Percentiles rank a stretch among this genome's conserved stretches.
Evolutionary conservation across 1,284 basidiomycete species (phyloP).

Genomic region (Rugosomyces carneus): DNA sequence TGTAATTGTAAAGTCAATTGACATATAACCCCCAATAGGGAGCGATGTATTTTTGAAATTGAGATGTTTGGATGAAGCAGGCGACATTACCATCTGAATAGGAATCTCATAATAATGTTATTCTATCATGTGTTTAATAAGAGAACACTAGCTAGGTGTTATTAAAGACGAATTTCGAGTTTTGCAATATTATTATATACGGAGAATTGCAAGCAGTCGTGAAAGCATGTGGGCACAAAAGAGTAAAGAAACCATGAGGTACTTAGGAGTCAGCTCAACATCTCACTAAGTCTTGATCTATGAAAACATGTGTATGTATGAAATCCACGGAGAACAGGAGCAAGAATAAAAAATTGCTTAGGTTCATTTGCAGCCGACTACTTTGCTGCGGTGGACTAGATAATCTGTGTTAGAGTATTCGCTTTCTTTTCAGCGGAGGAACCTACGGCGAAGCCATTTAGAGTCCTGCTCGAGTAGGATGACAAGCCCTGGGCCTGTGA

Average conservation of each 20-base stretch:
- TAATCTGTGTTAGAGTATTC: background rate
- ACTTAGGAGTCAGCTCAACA: conserved; percentile 32
- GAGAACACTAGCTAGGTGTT: conserved; percentile 10
- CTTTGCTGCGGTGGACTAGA: conserved; percentile 42
- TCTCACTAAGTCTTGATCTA: conserved; percentile 15
- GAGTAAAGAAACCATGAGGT: conserved; percentile 33
- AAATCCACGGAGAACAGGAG: conserved; percentile 17
- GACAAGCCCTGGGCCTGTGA: conserved; percentile 48
- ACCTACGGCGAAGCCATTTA: conserved; percentile 48
- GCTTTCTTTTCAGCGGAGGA: background rate
- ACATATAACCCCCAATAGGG: conserved; percentile 31
- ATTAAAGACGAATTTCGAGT: conserved; percentile 7
- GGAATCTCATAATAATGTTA: background rate
- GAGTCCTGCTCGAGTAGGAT: conserved; percentile 47
- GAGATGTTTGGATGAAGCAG: conserved; percentile 63
- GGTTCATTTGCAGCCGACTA: conserved; percentile 19
- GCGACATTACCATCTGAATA: conserved; percentile 42
- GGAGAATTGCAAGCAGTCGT: conserved; percentile 36
- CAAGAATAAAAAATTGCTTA: conserved; percentile 6
- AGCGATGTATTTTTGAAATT: conserved; percentile 76
- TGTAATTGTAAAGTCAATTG: conserved; percentile 5
- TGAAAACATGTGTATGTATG: conserved; percentile 8
- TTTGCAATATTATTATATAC: conserved; percentile 29
- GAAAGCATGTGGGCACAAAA: conserved; percentile 24
- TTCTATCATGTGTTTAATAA: conserved; percentile 9